A percentile compares a stretch with the other conserved stretches of the same genome.
Evolutionary conservation across 164 flowering plant genomes (phyloP).

Genomic region (Dillenia suffruticosa): DNA sequence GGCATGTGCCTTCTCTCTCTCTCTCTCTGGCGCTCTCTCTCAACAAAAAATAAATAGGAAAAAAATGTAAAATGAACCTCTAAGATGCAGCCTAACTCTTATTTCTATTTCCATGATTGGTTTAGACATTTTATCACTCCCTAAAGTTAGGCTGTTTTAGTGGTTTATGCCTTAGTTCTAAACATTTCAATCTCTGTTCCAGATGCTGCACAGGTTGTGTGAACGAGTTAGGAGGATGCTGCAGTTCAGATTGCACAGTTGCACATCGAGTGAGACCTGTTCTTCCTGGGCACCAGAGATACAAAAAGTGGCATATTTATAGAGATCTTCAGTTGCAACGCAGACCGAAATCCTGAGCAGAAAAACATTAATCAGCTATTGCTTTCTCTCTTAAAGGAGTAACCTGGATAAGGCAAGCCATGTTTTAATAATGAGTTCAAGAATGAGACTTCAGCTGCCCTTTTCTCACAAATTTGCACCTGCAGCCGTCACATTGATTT

Average conservation of each 20-base stretch:
- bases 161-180: neutral
- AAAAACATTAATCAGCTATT: no score
- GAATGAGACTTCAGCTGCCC: no score
- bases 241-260: slow-evolving; percentile 55
- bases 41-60: no score
- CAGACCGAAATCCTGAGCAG: slow-evolving; percentile 11
- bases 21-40: no score
- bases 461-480: no score
- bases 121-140: no score
- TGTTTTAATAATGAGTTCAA: no score
- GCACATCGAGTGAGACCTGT: slow-evolving; percentile 80
- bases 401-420: no score
- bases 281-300: slow-evolving; percentile 60
- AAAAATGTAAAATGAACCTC: neutral
- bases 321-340: slow-evolving; percentile 37
- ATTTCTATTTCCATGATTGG: no score
- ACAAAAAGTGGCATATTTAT: slow-evolving; percentile 81
- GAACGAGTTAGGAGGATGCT: slow-evolving; percentile 58
- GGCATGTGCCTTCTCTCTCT: no score
- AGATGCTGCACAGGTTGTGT: slow-evolving; percentile 68
- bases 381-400: no score
- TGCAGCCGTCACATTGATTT: no score
- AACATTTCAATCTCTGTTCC: slow-evolving; percentile 11
- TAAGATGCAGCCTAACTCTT: neutral
- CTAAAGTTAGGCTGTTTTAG: neutral